Conservation (phyloP, 1,284 basidiomycete genomes). For the Fistulinella staudtii region DNA sequence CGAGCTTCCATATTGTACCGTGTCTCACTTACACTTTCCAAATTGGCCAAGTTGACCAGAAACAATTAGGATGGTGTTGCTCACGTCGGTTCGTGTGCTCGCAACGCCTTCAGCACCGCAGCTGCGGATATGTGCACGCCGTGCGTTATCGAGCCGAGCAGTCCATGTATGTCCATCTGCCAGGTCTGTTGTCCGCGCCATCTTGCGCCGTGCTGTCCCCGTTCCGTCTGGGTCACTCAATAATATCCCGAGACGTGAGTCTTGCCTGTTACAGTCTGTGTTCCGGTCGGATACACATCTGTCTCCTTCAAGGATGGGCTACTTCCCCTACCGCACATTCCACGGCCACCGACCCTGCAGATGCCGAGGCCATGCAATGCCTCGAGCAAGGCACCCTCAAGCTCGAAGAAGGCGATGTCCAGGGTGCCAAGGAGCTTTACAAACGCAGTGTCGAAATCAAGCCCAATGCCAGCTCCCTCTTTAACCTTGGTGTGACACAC, state of each 20-base stretch:
- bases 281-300: constrained; percentile 3
- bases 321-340: constrained; percentile 79
- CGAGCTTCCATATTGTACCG: constrained; percentile 3
- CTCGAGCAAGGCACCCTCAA: constrained; percentile 85
- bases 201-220: constrained; percentile 10
- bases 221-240: constrained; percentile 8
- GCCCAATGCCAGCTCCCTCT: constrained; percentile 77
- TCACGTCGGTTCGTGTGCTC: constrained; percentile 21
- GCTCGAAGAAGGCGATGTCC: constrained; percentile 87
- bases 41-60: constrained; percentile 18
- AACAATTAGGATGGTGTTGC: constrained; percentile 30
- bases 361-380: constrained; percentile 75
- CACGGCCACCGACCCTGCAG: constrained; percentile 78
- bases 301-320: constrained; percentile 62
- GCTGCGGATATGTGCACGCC: constrained; percentile 19
- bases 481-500: constrained; percentile 86
- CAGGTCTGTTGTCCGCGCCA: constrained; percentile 12
- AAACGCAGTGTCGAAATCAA: constrained; percentile 78
- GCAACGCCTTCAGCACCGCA: constrained; percentile 26
- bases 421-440: constrained; percentile 77
- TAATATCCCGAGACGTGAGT: constrained; percentile 27
- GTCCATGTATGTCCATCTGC: constrained; percentile 18
- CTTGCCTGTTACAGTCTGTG: constrained; percentile 11
- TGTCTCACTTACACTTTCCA: background rate
- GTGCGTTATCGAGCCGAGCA: constrained; percentile 23